Evolutionary conservation across 2,329 filamentous ascomycete species (phyloP).

Genomic region (Aspergillus melleus): DNA sequence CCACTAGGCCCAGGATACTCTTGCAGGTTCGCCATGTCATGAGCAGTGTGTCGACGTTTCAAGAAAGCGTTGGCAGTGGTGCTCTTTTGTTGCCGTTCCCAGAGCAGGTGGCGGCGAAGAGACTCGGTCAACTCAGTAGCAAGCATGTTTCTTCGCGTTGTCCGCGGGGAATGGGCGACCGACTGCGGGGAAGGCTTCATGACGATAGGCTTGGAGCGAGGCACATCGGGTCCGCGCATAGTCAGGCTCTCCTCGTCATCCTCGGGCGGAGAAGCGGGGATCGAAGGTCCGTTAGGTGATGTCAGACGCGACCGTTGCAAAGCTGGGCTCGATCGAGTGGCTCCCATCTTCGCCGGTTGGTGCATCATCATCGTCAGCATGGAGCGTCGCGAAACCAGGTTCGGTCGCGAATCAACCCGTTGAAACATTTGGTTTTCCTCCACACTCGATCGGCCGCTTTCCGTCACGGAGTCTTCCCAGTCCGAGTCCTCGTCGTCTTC

Average conservation of each 20-base stretch:
- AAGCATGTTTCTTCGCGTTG: conserved; percentile 92
- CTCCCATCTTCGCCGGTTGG: conserved; percentile 71
- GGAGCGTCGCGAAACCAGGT: conserved; percentile 81
- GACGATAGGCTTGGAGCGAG: conserved; percentile 78
- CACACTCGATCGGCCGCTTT: conserved; percentile 79
- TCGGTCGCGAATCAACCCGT: conserved; percentile 82
- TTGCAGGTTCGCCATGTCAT: conserved; percentile 85
- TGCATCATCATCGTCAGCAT: conserved; percentile 88
- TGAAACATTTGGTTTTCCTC: conserved; percentile 82
- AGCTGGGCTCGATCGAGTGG: conserved; percentile 50
- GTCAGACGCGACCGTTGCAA: conserved; percentile 58
- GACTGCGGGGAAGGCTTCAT: conserved; percentile 68
- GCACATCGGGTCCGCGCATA: conserved; percentile 60
- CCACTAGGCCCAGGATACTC: conserved; percentile 69
- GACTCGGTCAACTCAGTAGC: conserved; percentile 92
- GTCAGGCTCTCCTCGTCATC: conserved; percentile 65
- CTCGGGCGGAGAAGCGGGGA: conserved; percentile 58
- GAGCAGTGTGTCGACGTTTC: conserved; percentile 85
- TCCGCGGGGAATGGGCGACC: conserved; percentile 81
- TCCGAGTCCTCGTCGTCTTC: conserved; percentile 66
- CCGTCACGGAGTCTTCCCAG: conserved; percentile 69
- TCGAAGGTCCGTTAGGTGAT: conserved; percentile 67
- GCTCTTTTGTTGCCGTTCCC: conserved; percentile 94
- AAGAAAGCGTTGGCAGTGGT: conserved; percentile 84
- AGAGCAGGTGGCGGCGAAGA: conserved; percentile 84